These are phyloP conservation scores for Talaromyces atroroseus DNA, from an alignment of 2,329 filamentous ascomycete genomes.

Conservation along the genomic window DNA sequence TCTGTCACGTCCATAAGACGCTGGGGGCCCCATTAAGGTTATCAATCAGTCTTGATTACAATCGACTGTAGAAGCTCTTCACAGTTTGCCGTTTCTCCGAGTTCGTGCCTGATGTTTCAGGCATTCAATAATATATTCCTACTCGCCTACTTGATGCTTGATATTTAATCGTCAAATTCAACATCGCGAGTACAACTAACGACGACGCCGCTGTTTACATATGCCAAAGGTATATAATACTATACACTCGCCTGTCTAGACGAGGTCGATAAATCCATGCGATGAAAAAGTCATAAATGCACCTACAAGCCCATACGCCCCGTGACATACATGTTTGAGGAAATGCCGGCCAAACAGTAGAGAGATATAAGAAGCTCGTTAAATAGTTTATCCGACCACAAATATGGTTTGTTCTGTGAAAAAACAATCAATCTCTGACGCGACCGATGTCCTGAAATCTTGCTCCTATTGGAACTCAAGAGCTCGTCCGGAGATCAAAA, in stretches of 20 bases:
- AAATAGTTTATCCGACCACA: not conserved
- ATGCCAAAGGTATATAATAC: constrained; percentile 18
- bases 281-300: constrained; percentile 20
- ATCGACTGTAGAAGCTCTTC: no score
- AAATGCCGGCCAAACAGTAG: constrained; percentile 13
- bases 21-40: no score
- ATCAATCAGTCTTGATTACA: no score
- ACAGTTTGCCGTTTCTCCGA: no score
- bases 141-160: not conserved
- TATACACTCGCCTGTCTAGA: constrained; percentile 18
- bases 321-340: constrained; percentile 32
- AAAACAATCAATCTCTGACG: not conserved
- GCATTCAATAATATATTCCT: not conserved
- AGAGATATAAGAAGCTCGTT: constrained; percentile 5
- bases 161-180: not conserved
- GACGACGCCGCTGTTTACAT: constrained; percentile 1
- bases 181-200: not conserved
- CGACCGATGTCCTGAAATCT: not conserved
- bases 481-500: constrained; percentile 81
- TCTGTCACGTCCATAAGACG: no score
- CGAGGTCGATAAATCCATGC: constrained; percentile 21
- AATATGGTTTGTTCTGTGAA: not conserved
- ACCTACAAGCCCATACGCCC: constrained; percentile 31
- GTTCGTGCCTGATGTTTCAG: no score
- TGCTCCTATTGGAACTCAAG: constrained; percentile 57